Evolutionary conservation across 176 grass and related monocot genomes (phyloP), one percentile per base, ranked within the genome.

Genomic region (Dendrocalamus sinicus): DNA sequence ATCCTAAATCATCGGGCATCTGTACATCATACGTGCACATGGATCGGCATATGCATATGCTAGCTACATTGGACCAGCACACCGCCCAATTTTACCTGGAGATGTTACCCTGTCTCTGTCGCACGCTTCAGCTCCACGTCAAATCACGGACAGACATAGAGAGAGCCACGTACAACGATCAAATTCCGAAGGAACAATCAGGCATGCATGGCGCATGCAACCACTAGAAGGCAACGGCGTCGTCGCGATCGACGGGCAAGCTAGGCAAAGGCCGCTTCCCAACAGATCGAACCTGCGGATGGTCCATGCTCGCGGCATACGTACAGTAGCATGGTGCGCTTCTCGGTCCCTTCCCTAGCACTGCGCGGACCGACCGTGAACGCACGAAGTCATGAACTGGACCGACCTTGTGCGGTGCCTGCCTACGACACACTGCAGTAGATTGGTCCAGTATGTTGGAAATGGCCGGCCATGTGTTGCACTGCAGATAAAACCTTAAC

Each of bases 1-100:
- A 88, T 88, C 73, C 74, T 78, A 28, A 72, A 88, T 84, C 74
- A 12, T 54, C 54, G 86, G 64, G 22, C 79, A 67, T 62, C 64
- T 35, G 14, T 37, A 8, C 44, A 12, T 2, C 39, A 24, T 50
- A 30, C 59, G 16, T 57, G 47, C 73, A 8, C 43, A 45, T 10
- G 12, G 74, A 59, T 58, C 73, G 62, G 39, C 28, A 28, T 24
- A 47, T 30, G 59, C 41, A 67, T 53, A 67, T 53, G 78, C 44
- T 39, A 52, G 9, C 44, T 11, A 50, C 12, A 12, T 48, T 22
- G 44, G 77, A 37, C 26, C 78, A 69, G 78, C 39, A 40, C 78
- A 68, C 7, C 63, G 13, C 30, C 64, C 65, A 81, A 81, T 24
- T 69, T 81, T 55, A 53, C 46, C 1, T 23, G 6, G 7, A 53